These are phyloP conservation scores for Aspergillus egyptiacus DNA, from an alignment of 495 filamentous ascomycete species.

Conservation along the genomic window DNA sequence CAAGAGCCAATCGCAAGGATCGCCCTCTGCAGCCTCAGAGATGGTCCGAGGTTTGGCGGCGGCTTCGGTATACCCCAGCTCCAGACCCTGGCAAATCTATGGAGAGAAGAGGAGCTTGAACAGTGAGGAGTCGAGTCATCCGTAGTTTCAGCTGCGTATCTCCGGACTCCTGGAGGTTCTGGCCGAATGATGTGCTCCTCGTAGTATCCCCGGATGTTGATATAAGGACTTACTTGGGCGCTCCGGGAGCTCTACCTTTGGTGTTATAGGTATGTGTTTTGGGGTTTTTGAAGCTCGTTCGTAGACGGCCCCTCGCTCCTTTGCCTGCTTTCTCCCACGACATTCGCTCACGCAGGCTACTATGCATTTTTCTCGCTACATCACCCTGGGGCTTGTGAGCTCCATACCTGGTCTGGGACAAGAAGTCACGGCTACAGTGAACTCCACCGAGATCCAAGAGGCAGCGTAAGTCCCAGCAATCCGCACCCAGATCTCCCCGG, in stretches of 20 bases:
- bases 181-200: background rate
- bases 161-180: background rate
- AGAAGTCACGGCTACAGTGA: constrained; percentile 8
- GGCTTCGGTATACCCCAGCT: background rate
- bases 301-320: background rate
- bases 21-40: background rate
- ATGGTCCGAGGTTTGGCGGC: constrained; percentile 6
- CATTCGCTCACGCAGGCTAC: background rate
- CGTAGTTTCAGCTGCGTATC: background rate
- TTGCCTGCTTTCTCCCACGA: background rate
- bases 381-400: background rate
- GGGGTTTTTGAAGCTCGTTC: background rate
- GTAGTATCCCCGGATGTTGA: background rate
- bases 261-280: background rate
- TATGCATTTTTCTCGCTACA: constrained; percentile 7
- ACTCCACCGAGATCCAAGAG: constrained; percentile 7
- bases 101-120: no score
- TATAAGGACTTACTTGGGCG: background rate
- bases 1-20: background rate
- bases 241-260: background rate
- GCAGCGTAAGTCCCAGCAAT: constrained; percentile 4
- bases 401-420: background rate
- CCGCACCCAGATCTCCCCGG: no score
- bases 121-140: background rate
- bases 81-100: background rate